Percentiles rank a stretch among this genome's conserved stretches.
phyloP scores from a whole-genome alignment of 2,329 filamentous ascomycete species.

The Rosellinia necatrix region DNA sequence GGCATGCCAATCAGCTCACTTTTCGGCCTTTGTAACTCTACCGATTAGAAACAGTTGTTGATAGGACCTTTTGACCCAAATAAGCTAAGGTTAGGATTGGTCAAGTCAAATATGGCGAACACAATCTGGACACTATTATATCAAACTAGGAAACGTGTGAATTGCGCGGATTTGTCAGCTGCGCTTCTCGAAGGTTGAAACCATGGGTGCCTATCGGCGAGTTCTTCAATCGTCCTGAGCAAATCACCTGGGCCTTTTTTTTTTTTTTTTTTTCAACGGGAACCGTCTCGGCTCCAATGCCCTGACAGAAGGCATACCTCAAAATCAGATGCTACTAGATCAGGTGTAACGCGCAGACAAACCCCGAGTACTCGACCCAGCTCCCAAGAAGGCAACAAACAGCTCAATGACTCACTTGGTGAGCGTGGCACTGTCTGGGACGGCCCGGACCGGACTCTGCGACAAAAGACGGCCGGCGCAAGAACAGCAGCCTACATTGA shows the following conservation, averaged over 20 bases:
- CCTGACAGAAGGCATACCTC: conserved; percentile 9
- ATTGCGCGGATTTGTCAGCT: conserved; percentile 20
- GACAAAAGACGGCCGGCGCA: neutral
- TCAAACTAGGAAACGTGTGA: conserved; percentile 16
- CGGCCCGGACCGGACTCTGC: neutral
- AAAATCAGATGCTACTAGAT: conserved; percentile 13
- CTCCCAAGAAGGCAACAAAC: conserved; percentile 2
- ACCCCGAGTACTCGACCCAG: conserved; percentile 7
- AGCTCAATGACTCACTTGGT: conserved; percentile 14
- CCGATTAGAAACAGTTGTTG: conserved; percentile 23
- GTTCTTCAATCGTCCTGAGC: conserved; percentile 22
- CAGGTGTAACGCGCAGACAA: neutral
- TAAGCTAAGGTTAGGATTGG: conserved; percentile 3
- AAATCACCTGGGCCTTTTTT: conserved; percentile 28
- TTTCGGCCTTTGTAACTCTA: conserved; percentile 26
- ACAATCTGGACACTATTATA: conserved; percentile 24
- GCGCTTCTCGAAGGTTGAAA: conserved; percentile 14
- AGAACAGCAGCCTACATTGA: conserved; percentile 16
- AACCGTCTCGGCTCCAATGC: conserved; percentile 24
- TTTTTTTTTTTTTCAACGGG: conserved; percentile 23
- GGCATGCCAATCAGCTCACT: conserved; percentile 2
- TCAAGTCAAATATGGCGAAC: conserved; percentile 21
- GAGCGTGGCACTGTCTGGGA: neutral
- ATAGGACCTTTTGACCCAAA: conserved; percentile 20
- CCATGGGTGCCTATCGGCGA: conserved; percentile 27